Conservation (phyloP, 306 rosid genomes). For the Coriaria nepalensis region DNA sequence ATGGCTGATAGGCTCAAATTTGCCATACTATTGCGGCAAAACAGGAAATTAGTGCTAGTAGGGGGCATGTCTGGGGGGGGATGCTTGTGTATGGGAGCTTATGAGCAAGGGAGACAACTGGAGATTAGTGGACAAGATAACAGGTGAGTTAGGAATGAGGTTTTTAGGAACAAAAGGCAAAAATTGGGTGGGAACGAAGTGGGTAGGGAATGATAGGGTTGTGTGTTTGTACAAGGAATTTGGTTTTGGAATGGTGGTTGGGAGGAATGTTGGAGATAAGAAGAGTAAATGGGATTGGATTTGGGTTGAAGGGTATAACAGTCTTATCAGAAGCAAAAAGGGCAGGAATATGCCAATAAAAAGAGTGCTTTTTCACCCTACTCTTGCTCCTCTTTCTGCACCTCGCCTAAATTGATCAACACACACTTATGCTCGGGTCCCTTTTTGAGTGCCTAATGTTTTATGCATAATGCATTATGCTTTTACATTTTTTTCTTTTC, state of each 20-base stretch:
- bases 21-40: constrained; percentile 36
- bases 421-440: no score
- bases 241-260: constrained; percentile 46
- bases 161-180: constrained; percentile 26
- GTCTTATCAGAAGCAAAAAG: constrained; percentile 22
- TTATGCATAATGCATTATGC: no score
- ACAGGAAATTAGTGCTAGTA: constrained; percentile 31
- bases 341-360: constrained; percentile 33
- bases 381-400: constrained; percentile 29
- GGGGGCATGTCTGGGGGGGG: constrained; percentile 41
- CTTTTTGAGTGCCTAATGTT: no score
- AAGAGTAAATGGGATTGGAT: constrained; percentile 39
- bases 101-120: constrained; percentile 26
- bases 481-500: no score
- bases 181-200: constrained; percentile 48
- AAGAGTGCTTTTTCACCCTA: constrained; percentile 54
- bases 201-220: constrained; percentile 39
- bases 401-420: constrained; percentile 4
- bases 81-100: constrained; percentile 47
- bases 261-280: constrained; percentile 19
- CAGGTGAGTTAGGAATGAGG: constrained; percentile 35
- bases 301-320: constrained; percentile 51
- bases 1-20: constrained; percentile 53
- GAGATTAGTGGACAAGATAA: constrained; percentile 41
- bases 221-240: constrained; percentile 47